Evolutionary conservation across 169 alveolate genomes (phyloP).

Genomic region (Toxoplasma gondii): DNA sequence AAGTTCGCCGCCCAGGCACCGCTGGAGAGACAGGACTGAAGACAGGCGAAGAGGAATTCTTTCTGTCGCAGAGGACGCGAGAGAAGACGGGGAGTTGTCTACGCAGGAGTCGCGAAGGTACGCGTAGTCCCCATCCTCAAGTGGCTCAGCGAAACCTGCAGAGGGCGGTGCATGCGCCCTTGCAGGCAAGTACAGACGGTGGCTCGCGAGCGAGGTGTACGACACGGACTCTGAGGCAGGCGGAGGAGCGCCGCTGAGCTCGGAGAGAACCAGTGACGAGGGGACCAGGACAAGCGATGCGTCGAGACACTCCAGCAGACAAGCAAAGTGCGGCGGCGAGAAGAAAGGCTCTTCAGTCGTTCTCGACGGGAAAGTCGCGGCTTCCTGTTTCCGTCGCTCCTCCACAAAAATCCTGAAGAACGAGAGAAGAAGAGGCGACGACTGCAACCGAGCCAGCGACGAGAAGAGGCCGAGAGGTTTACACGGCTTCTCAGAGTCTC

Average conservation of each 20-base stretch:
- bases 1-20: background rate
- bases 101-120: background rate
- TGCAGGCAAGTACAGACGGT: background rate
- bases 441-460: background rate
- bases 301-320: background rate
- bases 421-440: background rate
- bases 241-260: background rate
- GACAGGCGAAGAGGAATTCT: background rate
- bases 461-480: background rate
- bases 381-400: background rate
- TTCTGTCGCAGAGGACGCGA: background rate
- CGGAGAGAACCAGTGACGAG: background rate
- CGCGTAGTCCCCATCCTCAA: background rate
- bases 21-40: background rate
- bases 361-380: background rate
- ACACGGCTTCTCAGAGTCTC: background rate
- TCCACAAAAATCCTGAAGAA: background rate
- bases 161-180: background rate
- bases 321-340: background rate
- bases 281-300: background rate
- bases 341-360: background rate
- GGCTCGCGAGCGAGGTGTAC: background rate
- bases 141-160: background rate
- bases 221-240: background rate
- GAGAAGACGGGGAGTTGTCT: background rate